phyloP scores from a whole-genome alignment of 768 basidiomycete species.

The Kwoniella newhampshirensis region DNA sequence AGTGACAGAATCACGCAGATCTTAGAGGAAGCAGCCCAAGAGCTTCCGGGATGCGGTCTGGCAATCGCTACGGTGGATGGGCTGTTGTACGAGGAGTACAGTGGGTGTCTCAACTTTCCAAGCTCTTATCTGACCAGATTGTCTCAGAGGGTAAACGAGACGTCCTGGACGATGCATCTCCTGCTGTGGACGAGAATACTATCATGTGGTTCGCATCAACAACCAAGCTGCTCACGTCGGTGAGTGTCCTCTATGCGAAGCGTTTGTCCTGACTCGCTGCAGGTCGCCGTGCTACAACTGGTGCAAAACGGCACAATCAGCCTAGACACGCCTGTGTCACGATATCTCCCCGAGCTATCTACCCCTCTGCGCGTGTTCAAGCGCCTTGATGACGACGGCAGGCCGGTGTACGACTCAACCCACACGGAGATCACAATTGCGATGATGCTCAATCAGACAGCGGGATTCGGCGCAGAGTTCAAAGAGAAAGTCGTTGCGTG shows the following conservation, averaged over 20 bases:
- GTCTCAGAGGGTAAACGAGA: too few species aligned
- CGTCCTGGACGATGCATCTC: neutral
- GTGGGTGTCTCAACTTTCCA: too few species aligned
- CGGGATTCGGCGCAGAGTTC: slow-evolving; percentile 45
- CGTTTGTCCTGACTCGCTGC: neutral
- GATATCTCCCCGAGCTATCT: slow-evolving; percentile 22
- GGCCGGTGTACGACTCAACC: slow-evolving; percentile 12
- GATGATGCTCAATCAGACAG: slow-evolving; percentile 42
- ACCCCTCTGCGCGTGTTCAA: slow-evolving; percentile 24
- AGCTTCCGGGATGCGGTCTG: too few species aligned
- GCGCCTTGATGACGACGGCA: slow-evolving; percentile 19
- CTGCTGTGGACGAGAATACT: slow-evolving; percentile 16
- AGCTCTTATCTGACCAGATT: too few species aligned
- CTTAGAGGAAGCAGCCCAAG: too few species aligned
- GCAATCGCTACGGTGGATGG: too few species aligned
- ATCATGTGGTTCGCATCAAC: slow-evolving; percentile 43
- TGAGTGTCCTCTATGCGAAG: neutral
- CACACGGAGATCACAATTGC: slow-evolving; percentile 24
- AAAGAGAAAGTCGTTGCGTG: slow-evolving; percentile 28
- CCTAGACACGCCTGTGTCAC: slow-evolving; percentile 31
- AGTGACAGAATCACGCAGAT: too few species aligned
- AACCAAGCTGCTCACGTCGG: slow-evolving; percentile 43
- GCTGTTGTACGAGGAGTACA: too few species aligned
- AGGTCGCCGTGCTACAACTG: slow-evolving; percentile 15
- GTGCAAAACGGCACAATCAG: slow-evolving; percentile 34